A percentile compares a stretch with the other conserved stretches of the same genome.
These are phyloP conservation scores for Globisporangium radiosum DNA, from an alignment of 352 stramenopile genomes.

Conservation along the genomic window DNA sequence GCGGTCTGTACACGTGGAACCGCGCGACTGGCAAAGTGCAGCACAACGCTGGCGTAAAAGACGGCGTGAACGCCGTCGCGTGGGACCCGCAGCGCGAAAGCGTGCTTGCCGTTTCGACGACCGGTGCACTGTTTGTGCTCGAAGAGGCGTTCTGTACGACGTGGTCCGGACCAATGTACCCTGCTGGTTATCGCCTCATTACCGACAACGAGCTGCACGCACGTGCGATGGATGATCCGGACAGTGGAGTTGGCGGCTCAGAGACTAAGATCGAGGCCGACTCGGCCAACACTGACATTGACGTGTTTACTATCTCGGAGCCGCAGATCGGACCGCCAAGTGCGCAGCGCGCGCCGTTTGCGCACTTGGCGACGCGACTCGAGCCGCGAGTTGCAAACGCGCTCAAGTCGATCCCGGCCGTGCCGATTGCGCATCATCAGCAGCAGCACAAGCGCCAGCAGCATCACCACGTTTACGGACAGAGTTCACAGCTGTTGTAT, in stretches of 20 bases:
- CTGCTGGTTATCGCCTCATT: conserved; percentile 67
- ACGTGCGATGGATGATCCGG: conserved; percentile 16
- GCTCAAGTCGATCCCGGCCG: conserved; percentile 40
- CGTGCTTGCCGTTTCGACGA: conserved; percentile 59
- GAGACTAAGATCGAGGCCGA: conserved; percentile 13
- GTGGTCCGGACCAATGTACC: conserved; percentile 83
- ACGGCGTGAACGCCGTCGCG: conserved; percentile 51
- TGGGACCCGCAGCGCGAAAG: conserved; percentile 53
- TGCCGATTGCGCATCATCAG: conserved; percentile 51
- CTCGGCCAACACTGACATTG: conserved; percentile 16
- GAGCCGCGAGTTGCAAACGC: conserved; percentile 16
- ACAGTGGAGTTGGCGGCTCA: neutral
- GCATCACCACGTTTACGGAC: conserved; percentile 35
- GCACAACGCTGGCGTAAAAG: conserved; percentile 72
- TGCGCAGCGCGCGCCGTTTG: conserved; percentile 9
- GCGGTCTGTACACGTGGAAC: conserved; percentile 76
- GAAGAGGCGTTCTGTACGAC: conserved; percentile 70
- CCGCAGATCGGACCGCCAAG: conserved; percentile 2
- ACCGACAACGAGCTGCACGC: conserved; percentile 73
- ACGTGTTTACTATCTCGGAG: conserved; percentile 38
- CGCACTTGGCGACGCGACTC: conserved; percentile 5
- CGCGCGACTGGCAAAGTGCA: conserved; percentile 41
- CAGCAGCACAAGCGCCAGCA: conserved; percentile 13
- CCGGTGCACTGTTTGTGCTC: conserved; percentile 56
- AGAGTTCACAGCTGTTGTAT: conserved; percentile 17